Percentiles rank a stretch among this genome's conserved stretches.
phyloP scores from a whole-genome alignment of 179 eudicot genomes.

The Amaranthus tricolor region DNA sequence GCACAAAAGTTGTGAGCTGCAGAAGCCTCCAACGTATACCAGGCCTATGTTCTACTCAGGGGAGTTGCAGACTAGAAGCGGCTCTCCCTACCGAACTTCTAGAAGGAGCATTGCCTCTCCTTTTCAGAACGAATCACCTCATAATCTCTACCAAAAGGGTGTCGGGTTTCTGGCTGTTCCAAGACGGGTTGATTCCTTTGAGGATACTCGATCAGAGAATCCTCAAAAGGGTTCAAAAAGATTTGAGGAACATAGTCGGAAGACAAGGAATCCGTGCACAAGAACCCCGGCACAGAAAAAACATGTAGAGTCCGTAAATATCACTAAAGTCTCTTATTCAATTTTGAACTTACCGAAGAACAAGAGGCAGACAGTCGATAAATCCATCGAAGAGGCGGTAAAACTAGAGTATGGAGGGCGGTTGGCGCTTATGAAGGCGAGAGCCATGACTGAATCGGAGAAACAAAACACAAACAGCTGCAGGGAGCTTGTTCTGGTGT shows the following conservation, averaged over 20 bases:
- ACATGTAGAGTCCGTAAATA: slow-evolving; percentile 52
- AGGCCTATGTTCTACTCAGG: slow-evolving; percentile 49
- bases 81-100: slow-evolving; percentile 56
- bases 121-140: slow-evolving; percentile 55
- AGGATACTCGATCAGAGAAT: slow-evolving; percentile 32
- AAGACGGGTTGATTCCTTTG: slow-evolving; percentile 37
- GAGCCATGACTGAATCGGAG: slow-evolving; percentile 30
- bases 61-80: slow-evolving; percentile 39
- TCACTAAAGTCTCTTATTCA: slow-evolving; percentile 26
- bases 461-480: slow-evolving; percentile 22
- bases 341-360: slow-evolving; percentile 29
- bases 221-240: slow-evolving; percentile 28
- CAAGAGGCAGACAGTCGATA: slow-evolving; percentile 21
- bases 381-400: slow-evolving; percentile 13
- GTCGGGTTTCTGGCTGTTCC: slow-evolving; percentile 57
- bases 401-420: slow-evolving; percentile 20
- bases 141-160: slow-evolving; percentile 53
- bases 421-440: slow-evolving; percentile 30
- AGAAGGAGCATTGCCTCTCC: slow-evolving; percentile 57
- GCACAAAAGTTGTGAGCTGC: slow-evolving; percentile 44
- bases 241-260: slow-evolving; percentile 31
- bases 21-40: slow-evolving; percentile 26
- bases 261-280: slow-evolving; percentile 29
- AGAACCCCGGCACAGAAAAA: slow-evolving; percentile 53
- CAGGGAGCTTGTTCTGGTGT: slow-evolving; percentile 26